These are phyloP conservation scores for Termitomyces sp. DNA, from an alignment of 1,284 basidiomycete species.

Conservation along the genomic window DNA sequence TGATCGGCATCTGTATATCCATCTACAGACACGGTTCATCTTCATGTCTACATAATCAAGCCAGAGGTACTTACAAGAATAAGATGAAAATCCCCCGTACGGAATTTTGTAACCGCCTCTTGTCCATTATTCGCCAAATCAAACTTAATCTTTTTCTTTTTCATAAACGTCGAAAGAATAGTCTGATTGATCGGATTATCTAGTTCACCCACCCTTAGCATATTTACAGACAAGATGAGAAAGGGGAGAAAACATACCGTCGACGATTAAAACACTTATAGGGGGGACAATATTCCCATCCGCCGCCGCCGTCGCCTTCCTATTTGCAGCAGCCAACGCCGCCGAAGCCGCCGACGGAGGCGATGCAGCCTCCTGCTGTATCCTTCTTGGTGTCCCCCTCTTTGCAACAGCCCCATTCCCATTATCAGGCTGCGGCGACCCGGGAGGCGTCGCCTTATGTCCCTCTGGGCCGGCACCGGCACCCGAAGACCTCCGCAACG, in stretches of 20 bases:
- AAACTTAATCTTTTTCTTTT: slow-evolving; percentile 93
- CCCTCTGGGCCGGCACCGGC: background rate
- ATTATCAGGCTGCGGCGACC: slow-evolving; percentile 15
- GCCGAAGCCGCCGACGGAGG: slow-evolving; percentile 6
- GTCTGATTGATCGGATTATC: slow-evolving; percentile 99
- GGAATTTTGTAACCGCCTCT: slow-evolving; percentile 97
- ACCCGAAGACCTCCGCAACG: slow-evolving; percentile 5
- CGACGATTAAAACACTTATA: slow-evolving; percentile 93
- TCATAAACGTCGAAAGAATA: slow-evolving; percentile 94
- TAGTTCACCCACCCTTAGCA: slow-evolving; percentile 26
- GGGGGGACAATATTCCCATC: slow-evolving; percentile 78
- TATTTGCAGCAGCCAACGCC: slow-evolving; percentile 18
- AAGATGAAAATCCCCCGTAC: slow-evolving; percentile 89
- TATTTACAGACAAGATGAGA: background rate
- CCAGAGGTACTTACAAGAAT: slow-evolving; percentile 65
- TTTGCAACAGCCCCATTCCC: background rate
- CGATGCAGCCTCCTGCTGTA: background rate
- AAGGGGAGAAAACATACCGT: slow-evolving; percentile 54
- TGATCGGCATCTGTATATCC: slow-evolving; percentile 99
- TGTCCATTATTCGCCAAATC: slow-evolving; percentile 93
- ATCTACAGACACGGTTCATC: slow-evolving; percentile 53
- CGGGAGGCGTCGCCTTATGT: slow-evolving; percentile 15
- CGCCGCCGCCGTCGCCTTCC: slow-evolving; percentile 26
- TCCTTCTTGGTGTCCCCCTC: slow-evolving; percentile 9
- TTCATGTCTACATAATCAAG: slow-evolving; percentile 6